These are phyloP conservation scores for Rosa rugosa DNA, from an alignment of 306 rosid species.

Conservation along the genomic window DNA sequence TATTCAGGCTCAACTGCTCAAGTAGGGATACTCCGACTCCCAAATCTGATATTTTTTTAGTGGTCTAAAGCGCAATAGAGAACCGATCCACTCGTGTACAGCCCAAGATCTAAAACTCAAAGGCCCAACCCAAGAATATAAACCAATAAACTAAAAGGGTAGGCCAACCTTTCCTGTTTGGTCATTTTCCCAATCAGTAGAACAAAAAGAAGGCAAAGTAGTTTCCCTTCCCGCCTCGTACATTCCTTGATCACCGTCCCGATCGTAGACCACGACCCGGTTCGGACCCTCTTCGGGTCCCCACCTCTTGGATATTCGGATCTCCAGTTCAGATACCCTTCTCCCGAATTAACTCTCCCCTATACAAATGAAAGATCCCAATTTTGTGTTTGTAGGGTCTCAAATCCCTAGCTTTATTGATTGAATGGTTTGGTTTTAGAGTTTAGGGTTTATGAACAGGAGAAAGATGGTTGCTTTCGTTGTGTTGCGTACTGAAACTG, in stretches of 20 bases:
- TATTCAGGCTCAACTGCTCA: too few species aligned
- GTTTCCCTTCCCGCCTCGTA: conserved; percentile 12
- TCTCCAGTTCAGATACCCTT: not conserved
- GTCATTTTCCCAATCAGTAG: not conserved
- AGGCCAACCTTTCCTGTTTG: not conserved
- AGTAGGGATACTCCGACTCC: too few species aligned
- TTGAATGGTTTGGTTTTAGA: too few species aligned
- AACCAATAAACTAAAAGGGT: not conserved
- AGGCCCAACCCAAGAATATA: not conserved
- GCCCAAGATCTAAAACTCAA: not conserved
- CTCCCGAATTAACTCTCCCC: not conserved
- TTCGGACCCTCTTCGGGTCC: not conserved
- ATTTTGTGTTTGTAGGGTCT: not conserved
- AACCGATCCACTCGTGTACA: too few species aligned
- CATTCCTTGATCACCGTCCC: not conserved
- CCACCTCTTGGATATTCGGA: not conserved
- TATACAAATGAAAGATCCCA: not conserved
- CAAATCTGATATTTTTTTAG: too few species aligned
- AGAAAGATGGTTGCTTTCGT: not conserved
- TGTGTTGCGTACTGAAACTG: not conserved
- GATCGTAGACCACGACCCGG: not conserved
- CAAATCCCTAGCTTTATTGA: not conserved
- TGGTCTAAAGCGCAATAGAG: too few species aligned
- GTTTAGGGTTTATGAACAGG: not conserved
- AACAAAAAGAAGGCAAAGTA: not conserved